A percentile compares a stretch with the other conserved stretches of the same genome.
Evolutionary conservation across 2,329 filamentous ascomycete genomes (phyloP).

Genomic region (Akanthomyces lecanii): DNA sequence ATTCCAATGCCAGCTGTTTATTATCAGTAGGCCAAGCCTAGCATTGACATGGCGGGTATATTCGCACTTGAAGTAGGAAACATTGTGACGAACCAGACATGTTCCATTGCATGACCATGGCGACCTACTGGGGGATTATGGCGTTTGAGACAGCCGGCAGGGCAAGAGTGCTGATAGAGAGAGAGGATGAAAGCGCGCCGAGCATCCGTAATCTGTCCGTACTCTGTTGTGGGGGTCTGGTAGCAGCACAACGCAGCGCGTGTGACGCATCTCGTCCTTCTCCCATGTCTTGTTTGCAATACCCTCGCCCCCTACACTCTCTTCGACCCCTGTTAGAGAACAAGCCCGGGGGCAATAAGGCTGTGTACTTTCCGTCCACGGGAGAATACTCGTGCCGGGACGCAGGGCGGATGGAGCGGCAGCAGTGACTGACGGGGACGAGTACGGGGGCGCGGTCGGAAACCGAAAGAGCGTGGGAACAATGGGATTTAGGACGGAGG

Average conservation of each 20-base stretch:
- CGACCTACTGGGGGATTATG: background rate
- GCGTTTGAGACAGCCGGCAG: conserved; percentile 6
- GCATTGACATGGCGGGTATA: background rate
- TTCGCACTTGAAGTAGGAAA: background rate
- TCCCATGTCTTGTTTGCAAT: background rate
- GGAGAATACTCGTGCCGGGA: background rate
- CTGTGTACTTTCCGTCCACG: background rate
- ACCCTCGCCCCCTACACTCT: background rate
- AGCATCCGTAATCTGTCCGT: background rate
- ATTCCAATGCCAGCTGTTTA: background rate
- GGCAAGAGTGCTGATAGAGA: background rate
- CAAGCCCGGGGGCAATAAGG: background rate
- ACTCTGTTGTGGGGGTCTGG: background rate
- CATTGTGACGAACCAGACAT: conserved; percentile 9
- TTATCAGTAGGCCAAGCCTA: background rate
- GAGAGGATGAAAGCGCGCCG: background rate
- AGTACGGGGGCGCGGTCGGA: too few relatives aligned
- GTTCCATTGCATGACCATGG: conserved; percentile 11
- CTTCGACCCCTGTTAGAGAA: conserved; percentile 6
- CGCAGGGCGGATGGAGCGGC: conserved; percentile 10
- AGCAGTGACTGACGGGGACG: background rate
- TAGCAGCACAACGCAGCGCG: background rate
- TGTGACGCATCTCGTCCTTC: background rate
- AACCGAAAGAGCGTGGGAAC: background rate
- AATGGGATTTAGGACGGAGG: background rate